These are phyloP conservation scores for Fistulifera pelliculosa DNA, from an alignment of 108 stramenopile genomes.

Conservation along the genomic window DNA sequence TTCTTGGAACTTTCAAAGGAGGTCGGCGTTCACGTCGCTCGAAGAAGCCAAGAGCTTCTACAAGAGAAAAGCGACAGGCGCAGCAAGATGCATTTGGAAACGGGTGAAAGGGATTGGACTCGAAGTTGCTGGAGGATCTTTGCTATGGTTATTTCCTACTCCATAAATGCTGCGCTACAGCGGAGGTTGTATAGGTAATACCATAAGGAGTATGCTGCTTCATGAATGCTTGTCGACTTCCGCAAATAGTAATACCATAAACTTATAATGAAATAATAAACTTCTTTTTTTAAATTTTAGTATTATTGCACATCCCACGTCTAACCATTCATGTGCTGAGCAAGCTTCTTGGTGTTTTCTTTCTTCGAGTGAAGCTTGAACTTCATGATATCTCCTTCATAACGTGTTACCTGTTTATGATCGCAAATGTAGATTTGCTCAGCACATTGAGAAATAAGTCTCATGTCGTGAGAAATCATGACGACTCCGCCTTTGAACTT, in stretches of 20 bases:
- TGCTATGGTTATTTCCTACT: neutral
- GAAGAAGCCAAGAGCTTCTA: neutral
- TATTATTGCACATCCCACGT: neutral
- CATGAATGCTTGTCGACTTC: no score
- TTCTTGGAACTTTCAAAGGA: conserved; percentile 16
- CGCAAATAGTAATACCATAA: no score
- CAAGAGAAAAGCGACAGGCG: neutral
- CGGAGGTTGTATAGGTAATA: neutral
- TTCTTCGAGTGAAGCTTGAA: conserved; percentile 87
- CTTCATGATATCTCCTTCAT: conserved; percentile 89
- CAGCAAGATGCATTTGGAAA: neutral
- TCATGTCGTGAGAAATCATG: conserved; percentile 98
- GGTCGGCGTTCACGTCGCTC: neutral
- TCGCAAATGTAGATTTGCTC: conserved; percentile 97
- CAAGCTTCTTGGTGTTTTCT: conserved; percentile 79
- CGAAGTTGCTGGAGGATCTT: neutral
- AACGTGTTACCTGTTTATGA: conserved; percentile 77
- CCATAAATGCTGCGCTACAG: neutral
- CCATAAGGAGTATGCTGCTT: neutral
- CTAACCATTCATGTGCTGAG: conserved; percentile 88
- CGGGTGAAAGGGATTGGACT: neutral
- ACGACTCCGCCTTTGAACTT: conserved; percentile 97
- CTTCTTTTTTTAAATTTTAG: no score
- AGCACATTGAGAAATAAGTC: conserved; percentile 95
- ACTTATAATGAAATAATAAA: no score